Evolutionary conservation across 768 basidiomycete genomes (phyloP).

Genomic region (Dacryopinax primogenitus): DNA sequence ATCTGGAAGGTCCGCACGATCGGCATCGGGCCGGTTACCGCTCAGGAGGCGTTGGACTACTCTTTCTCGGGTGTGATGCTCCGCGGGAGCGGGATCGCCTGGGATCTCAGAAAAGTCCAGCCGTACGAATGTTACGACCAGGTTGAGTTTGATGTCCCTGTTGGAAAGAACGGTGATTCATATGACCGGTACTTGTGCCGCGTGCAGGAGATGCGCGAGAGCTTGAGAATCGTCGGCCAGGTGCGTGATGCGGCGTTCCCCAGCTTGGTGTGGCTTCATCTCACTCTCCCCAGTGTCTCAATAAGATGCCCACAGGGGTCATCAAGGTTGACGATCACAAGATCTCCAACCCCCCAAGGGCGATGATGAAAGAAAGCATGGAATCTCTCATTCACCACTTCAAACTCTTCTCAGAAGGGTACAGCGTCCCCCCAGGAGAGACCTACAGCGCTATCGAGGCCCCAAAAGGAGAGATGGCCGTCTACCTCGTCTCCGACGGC

Average conservation of each 20-base stretch:
- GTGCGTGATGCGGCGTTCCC: conserved; percentile 26
- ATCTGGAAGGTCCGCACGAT: conserved; percentile 96
- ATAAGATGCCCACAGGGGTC: conserved; percentile 90
- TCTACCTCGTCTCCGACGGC: conserved; percentile 97
- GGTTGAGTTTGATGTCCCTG: conserved; percentile 96
- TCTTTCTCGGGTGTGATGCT: conserved; percentile 96
- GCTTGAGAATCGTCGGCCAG: conserved; percentile 73
- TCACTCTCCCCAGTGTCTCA: conserved; percentile 54
- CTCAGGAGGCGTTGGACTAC: conserved; percentile 83
- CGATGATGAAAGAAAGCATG: conserved; percentile 99
- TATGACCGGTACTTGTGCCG: conserved; percentile 96
- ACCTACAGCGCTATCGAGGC: conserved; percentile 97
- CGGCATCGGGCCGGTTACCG: conserved; percentile 79
- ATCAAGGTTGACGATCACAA: conserved; percentile 97
- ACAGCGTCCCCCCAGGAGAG: conserved; percentile 78
- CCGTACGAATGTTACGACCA: conserved; percentile 97
- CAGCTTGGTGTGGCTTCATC: not conserved
- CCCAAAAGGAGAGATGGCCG: conserved; percentile 97
- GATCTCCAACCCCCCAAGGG: conserved; percentile 87
- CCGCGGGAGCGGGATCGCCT: conserved; percentile 80
- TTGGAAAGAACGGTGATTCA: conserved; percentile 93
- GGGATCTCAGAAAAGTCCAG: conserved; percentile 83
- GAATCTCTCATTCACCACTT: conserved; percentile 97
- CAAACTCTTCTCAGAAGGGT: conserved; percentile 97
- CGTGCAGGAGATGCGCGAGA: conserved; percentile 97